phyloP scores from a whole-genome alignment of 176 grass and related monocot genomes.

The Leersia perrieri region DNA sequence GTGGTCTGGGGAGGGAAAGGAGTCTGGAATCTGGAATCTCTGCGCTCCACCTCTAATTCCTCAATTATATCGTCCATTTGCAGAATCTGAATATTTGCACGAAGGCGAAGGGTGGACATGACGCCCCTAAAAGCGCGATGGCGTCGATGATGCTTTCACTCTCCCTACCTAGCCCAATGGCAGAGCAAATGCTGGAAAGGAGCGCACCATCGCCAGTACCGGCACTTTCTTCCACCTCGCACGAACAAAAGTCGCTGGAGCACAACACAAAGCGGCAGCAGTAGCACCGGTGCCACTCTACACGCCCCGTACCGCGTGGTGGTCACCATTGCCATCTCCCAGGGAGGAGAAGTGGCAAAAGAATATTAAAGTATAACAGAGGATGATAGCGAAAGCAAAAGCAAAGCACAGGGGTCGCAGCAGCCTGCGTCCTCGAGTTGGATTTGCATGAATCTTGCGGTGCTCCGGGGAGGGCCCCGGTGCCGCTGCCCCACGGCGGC shows the following conservation, averaged over 20 bases:
- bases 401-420: constrained; percentile 23
- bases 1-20: constrained; percentile 33
- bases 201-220: not conserved
- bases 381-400: constrained; percentile 10
- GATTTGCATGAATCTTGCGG: constrained; percentile 63
- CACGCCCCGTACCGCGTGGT: not conserved
- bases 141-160: constrained; percentile 26
- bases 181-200: constrained; percentile 16
- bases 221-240: constrained; percentile 29
- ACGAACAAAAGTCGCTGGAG: constrained; percentile 28
- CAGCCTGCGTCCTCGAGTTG: no score
- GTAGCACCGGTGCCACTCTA: not conserved
- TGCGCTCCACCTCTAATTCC: constrained; percentile 29
- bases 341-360: not conserved
- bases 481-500: not conserved
- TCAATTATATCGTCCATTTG: constrained; percentile 59
- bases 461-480: constrained; percentile 27
- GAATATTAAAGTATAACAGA: not conserved
- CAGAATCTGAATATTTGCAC: constrained; percentile 48
- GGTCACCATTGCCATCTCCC: constrained; percentile 1
- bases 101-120: constrained; percentile 28
- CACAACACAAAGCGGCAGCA: not conserved
- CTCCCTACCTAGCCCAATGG: constrained; percentile 20
- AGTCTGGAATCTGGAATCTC: constrained; percentile 52
- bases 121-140: constrained; percentile 39